These are phyloP conservation scores for Cotoneaster glaucophyllus DNA, from an alignment of 306 rosid genomes.

Conservation along the genomic window DNA sequence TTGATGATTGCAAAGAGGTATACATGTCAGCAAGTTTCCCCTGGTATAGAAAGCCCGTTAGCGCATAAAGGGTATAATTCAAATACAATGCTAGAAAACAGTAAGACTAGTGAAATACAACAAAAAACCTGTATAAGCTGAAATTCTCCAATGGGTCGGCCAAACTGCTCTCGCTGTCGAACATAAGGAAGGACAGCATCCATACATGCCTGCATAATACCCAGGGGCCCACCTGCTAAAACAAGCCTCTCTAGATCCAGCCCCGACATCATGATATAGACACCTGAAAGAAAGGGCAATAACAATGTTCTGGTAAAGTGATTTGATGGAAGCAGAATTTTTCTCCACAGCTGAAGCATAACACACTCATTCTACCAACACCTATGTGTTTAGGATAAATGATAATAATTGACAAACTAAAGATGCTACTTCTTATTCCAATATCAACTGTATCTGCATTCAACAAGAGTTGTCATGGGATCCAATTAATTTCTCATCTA, in stretches of 20 bases:
- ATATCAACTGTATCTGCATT: not conserved
- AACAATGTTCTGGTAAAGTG: slow-evolving; percentile 6
- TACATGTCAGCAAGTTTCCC: slow-evolving; percentile 94
- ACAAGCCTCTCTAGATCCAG: slow-evolving; percentile 95
- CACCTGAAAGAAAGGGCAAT: slow-evolving; percentile 52
- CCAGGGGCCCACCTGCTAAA: slow-evolving; percentile 80
- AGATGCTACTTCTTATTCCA: not conserved
- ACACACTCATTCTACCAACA: not conserved
- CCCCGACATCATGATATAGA: slow-evolving; percentile 97
- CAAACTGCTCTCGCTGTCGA: slow-evolving; percentile 93
- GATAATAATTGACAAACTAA: not conserved
- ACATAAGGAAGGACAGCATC: slow-evolving; percentile 83
- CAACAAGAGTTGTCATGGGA: not conserved
- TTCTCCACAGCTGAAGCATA: not conserved
- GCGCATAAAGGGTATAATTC: slow-evolving; percentile 8
- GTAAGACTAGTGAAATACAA: slow-evolving; percentile 13
- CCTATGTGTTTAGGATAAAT: not conserved
- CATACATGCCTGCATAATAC: slow-evolving; percentile 94
- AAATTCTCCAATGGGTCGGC: slow-evolving; percentile 93
- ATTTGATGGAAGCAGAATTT: not conserved
- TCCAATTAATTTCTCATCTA: not conserved
- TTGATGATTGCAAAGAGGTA: slow-evolving; percentile 85
- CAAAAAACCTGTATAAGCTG: slow-evolving; percentile 80
- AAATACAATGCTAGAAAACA: not conserved
- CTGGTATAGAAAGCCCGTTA: slow-evolving; percentile 37